Evolutionary conservation across 257 asterid genomes (phyloP), one percentile per base, ranked within the genome.

Genomic region (Vinca minor): DNA sequence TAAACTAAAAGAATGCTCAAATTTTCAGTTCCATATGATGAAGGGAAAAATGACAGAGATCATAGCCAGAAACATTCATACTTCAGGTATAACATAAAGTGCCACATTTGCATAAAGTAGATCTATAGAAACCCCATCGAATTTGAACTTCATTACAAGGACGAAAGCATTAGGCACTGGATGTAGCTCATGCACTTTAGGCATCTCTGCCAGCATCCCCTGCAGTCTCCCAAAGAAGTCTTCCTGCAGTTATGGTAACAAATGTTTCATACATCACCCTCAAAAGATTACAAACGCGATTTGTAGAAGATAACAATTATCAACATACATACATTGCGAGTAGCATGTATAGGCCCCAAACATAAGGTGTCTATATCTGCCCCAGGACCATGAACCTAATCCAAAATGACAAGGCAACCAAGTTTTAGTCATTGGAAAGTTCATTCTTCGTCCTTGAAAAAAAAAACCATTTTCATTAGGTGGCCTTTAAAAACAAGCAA

Each of bases 161-260:
- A 89, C 97, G 62, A 80, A 83, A 79, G 97, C 97, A 44, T 81
- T 94, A 64, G 94, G 92, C 66, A 87, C 92, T 61, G 95, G 79
- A 69, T 83, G 89, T 59, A 89, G 81, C 74, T 87, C 94, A 75
- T 82, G 83, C 70, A 89, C 92, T 73, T 89, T 94, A 64, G 88
- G 85, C 92, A 83, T 87, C 81, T 83, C 95, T 17, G 75, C 75
- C 53, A 89, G 79, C 86, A 83, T 89, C 69, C 69, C 76, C 71
- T 87, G 50, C 70, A 89, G 95, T 71, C 83, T 94, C 31, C 96
- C 91, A 48, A 89, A 89, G 76, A 89, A 87, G 73, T 85, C 96
- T 73, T 87, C 91, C 92, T 83, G 82, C 48, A 67, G 25, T 58
- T 26, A 63, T 59, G 62, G 14, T 71, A 62, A 42, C 4, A 13